A percentile compares a stretch with the other conserved stretches of the same genome.
phyloP scores from a whole-genome alignment of 2,329 filamentous ascomycete genomes.

The Didymella segeticola region DNA sequence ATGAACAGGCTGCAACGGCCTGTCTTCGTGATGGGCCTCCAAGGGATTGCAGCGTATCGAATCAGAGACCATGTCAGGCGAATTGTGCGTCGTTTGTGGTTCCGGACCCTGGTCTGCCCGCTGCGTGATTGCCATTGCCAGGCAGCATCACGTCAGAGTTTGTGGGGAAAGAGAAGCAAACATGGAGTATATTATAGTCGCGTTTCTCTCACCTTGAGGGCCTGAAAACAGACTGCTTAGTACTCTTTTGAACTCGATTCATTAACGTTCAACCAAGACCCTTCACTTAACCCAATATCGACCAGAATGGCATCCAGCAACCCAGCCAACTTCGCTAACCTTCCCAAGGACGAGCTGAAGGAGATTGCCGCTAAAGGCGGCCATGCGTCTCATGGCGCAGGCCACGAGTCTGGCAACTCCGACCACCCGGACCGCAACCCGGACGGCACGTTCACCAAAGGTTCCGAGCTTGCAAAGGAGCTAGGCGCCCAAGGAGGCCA shows the following conservation, averaged over 20 bases:
- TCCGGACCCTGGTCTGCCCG: conserved; percentile 9
- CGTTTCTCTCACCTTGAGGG: not conserved
- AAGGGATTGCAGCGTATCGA: not conserved
- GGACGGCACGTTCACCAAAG: conserved; percentile 50
- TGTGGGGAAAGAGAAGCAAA: conserved; percentile 10
- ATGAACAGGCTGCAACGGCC: conserved; percentile 24
- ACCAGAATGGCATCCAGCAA: conserved; percentile 53
- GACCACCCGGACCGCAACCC: conserved; percentile 43
- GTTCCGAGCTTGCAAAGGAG: conserved; percentile 47
- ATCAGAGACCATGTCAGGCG: conserved; percentile 1
- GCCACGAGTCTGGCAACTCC: not conserved
- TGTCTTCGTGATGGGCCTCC: conserved; percentile 3
- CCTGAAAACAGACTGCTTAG: not conserved
- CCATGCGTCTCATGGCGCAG: conserved; percentile 47
- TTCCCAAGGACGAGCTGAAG: conserved; percentile 57
- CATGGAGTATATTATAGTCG: conserved; percentile 23
- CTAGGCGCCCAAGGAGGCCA: conserved; percentile 48
- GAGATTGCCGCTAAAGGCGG: conserved; percentile 60
- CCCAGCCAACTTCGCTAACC: conserved; percentile 61
- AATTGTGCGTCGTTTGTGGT: not conserved
- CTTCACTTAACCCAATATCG: no score
- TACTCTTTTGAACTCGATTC: not conserved
- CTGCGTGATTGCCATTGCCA: conserved; percentile 14
- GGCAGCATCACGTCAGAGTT: conserved; percentile 30
- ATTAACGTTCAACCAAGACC: no score